Conservation (phyloP, 306 rosid genomes). For the Styphnolobium japonicum region DNA sequence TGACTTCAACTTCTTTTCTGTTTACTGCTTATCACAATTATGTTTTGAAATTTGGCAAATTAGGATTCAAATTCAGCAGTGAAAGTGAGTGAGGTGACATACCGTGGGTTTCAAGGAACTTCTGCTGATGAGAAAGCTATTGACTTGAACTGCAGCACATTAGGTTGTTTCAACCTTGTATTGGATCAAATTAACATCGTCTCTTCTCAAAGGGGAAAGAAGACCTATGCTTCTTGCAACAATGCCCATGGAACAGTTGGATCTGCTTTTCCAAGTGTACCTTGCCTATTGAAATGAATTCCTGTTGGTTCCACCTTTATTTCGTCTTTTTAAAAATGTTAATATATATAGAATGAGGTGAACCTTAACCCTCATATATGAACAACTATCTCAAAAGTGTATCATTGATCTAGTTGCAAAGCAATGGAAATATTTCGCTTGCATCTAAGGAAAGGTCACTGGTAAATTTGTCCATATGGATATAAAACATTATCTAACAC, state of each 20-base stretch:
- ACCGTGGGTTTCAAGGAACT: constrained; percentile 29
- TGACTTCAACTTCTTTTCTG: not conserved
- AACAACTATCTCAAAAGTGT: no score
- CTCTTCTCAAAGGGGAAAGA: not conserved
- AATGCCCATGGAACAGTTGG: constrained; percentile 16
- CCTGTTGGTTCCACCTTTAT: not conserved
- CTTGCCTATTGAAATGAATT: not conserved
- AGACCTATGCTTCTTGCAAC: not conserved
- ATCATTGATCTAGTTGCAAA: no score
- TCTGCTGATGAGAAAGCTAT: not conserved
- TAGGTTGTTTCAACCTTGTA: constrained; percentile 15
- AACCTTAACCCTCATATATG: no score
- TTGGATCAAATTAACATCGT: constrained; percentile 21
- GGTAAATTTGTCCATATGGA: no score
- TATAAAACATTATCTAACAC: no score
- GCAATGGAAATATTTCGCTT: no score
- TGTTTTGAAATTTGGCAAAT: not conserved
- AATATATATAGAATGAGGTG: no score
- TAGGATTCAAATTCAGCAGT: not conserved
- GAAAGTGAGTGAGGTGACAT: constrained; percentile 31
- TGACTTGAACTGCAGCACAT: not conserved
- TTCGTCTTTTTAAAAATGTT: no score
- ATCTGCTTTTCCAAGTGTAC: not conserved
- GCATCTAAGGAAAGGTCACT: no score
- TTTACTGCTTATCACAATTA: no score